phyloP scores from a whole-genome alignment of 306 rosid species.

The Inga laurina region DNA sequence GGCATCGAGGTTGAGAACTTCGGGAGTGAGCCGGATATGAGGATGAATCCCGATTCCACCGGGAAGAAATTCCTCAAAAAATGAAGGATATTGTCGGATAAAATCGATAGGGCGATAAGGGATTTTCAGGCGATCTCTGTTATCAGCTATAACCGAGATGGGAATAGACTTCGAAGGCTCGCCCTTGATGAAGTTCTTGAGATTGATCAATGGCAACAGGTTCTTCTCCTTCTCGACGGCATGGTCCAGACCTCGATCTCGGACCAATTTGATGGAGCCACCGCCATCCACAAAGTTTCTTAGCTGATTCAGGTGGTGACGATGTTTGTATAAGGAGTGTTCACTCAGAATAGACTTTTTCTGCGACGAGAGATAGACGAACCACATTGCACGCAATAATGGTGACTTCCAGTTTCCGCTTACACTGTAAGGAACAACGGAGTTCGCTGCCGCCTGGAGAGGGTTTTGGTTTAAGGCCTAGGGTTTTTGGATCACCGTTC shows the following conservation, averaged over 20 bases:
- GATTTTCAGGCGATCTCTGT: conserved; percentile 44
- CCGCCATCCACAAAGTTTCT: conserved; percentile 49
- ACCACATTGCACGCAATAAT: conserved; percentile 17
- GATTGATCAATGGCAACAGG: conserved; percentile 54
- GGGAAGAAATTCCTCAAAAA: conserved; percentile 65
- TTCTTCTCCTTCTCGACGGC: conserved; percentile 80
- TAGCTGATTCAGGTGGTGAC: conserved; percentile 14
- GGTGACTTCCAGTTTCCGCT: not conserved
- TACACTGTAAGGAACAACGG: not conserved
- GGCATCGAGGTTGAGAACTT: conserved; percentile 51
- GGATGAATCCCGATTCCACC: conserved; percentile 52
- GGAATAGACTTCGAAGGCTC: conserved; percentile 87
- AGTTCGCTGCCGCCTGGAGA: not conserved
- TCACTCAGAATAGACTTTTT: conserved; percentile 1
- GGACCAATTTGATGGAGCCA: conserved; percentile 49
- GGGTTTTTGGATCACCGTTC: not conserved
- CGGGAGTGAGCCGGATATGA: conserved; percentile 52
- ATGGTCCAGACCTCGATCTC: conserved; percentile 94
- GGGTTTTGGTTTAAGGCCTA: not conserved
- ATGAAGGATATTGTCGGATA: conserved; percentile 64
- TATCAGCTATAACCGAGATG: conserved; percentile 49
- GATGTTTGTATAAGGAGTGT: conserved; percentile 7
- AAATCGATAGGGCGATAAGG: conserved; percentile 75
- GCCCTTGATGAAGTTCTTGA: conserved; percentile 55
- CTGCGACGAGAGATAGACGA: conserved; percentile 38